Evolutionary conservation across 345 rosid species (phyloP).

Genomic region (Erodium maritimum): DNA sequence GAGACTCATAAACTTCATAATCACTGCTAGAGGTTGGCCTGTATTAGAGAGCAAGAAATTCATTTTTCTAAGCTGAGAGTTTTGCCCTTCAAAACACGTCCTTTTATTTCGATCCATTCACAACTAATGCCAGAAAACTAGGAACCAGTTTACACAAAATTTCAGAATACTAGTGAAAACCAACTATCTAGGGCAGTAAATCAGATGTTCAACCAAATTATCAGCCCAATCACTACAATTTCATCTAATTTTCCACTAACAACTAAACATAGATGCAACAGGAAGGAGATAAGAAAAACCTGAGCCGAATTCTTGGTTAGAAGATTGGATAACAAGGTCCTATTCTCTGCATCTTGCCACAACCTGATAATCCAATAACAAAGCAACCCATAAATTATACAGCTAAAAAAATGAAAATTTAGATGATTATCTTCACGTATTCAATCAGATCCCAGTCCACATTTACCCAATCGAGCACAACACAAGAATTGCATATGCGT

Average conservation of each 20-base stretch:
- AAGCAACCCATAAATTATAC: not conserved
- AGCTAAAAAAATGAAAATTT: not conserved
- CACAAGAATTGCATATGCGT: not conserved
- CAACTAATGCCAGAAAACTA: not conserved
- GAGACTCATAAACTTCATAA: not conserved
- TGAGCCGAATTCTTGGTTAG: constrained; percentile 56
- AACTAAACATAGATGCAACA: not conserved
- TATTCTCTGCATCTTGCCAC: constrained; percentile 95
- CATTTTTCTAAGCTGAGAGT: not conserved
- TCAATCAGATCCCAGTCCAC: not conserved
- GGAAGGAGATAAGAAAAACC: constrained; percentile 27
- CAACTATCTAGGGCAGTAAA: too few relatives aligned
- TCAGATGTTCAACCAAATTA: too few relatives aligned
- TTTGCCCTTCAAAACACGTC: not conserved
- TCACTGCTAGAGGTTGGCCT: not conserved
- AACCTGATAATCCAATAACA: constrained; percentile 36
- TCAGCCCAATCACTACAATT: too few relatives aligned
- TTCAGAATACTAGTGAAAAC: too few relatives aligned
- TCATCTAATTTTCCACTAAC: not conserved
- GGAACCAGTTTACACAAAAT: too few relatives aligned
- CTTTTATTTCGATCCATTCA: not conserved
- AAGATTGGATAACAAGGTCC: constrained; percentile 52
- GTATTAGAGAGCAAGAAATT: not conserved
- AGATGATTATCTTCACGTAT: not conserved
- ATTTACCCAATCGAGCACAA: not conserved